Evolutionary conservation across 805 yeast species (phyloP).

Genomic region (Clavispora carvajalis): DNA sequence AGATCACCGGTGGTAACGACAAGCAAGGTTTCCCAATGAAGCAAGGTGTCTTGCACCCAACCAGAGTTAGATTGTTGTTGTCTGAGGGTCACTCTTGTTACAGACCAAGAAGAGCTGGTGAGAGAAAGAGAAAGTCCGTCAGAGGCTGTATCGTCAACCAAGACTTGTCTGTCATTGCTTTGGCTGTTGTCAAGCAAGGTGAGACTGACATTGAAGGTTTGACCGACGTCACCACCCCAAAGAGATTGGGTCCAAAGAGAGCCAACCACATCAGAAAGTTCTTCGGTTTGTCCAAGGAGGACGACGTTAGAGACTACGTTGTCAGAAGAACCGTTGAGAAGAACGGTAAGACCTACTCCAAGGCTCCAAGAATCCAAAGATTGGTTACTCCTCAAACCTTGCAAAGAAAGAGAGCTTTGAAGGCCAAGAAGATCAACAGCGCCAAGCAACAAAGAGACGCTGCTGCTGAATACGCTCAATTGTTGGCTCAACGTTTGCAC

Average conservation of each 20-base stretch:
- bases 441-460: conserved; percentile 99
- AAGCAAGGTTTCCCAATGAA: conserved; percentile 99
- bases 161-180: conserved; percentile 93
- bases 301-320: conserved; percentile 78
- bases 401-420: conserved; percentile 98
- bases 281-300: conserved; percentile 96
- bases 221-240: conserved; percentile 91
- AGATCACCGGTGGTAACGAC: conserved; percentile 99
- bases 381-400: conserved; percentile 98
- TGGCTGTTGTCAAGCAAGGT: conserved; percentile 95
- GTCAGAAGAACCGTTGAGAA: conserved; percentile 97
- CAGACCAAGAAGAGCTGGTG: conserved; percentile 99
- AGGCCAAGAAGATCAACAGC: conserved; percentile 87
- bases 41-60: conserved; percentile 99
- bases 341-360: conserved; percentile 98
- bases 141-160: conserved; percentile 99
- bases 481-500: conserved; percentile 95
- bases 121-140: conserved; percentile 99
- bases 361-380: conserved; percentile 99
- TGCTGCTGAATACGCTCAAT: conserved; percentile 99
- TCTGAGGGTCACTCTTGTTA: conserved; percentile 95
- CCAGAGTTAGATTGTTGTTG: conserved; percentile 95
- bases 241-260: conserved; percentile 99
- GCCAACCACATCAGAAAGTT: conserved; percentile 99
- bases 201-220: conserved; percentile 93